Base-by-base conservation (phyloP, 192 early-diverging fungal genomes). In the Backusella mclennaniae region DNA sequence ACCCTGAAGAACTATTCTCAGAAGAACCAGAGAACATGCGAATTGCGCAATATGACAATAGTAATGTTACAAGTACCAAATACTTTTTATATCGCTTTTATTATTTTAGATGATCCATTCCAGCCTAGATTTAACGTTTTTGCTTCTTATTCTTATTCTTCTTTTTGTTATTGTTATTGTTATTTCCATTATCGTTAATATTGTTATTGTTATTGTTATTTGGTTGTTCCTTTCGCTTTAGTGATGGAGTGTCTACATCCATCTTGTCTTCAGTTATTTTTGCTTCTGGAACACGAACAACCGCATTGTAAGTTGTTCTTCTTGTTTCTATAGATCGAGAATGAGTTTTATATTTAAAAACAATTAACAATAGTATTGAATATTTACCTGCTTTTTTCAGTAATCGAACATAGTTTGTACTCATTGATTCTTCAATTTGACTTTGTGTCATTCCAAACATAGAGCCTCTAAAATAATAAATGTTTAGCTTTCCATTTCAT, bases 301-400 rank as follows among this genome's bases (percentile, higher is more conserved):
- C 69, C 6, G 76, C 76, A 42, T 76, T 76, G 33, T 76, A 69
- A 6, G 76, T 76, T 15, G 56, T 8, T 36, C 39, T 35, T 56
- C 76, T 70, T 19, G 76, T 76, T 68, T 76, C 76, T 76, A 44
- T 12, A 46, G 15, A 44, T 0, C 12, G 15, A 44, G 0, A 44
- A 19, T 44, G 42, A 44, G 15, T 17, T 44, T 44, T 44, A 14
- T 44, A 44, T 19, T 44, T 11, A 33, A 2, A 23, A 56, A 56
- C 23, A 11, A 56, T 56, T 8, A 56, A 0, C 1, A 44, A 44
- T 4, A 19, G 42, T 44, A 14, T 17, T 38, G 9, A 29, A 26
- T 44, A 14, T 46, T 82, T 78, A 82, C 80, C 80, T 44, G 73
- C 73, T 82, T 77, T 77, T 35, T 75, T 77, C 23, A 82, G 31